Evolutionary conservation across 371 early-diverging fungal genomes (phyloP), one percentile per base, ranked within the genome.

Genomic region (Lichtheimia corymbifera): DNA sequence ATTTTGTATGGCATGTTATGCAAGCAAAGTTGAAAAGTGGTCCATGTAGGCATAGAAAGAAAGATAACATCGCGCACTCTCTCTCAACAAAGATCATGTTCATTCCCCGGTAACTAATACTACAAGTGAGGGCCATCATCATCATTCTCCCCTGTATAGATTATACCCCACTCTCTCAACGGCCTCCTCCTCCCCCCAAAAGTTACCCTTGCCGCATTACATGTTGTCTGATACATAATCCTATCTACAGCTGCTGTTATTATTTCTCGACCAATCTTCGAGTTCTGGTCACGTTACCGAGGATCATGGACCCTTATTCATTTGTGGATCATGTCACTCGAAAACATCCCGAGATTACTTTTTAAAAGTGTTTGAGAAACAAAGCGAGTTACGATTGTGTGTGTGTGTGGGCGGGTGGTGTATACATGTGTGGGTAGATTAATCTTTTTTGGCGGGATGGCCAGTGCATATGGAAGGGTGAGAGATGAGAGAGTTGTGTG

Each of bases 361-460:
- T 5, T 35, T 9, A 35, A 35, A 11, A 35, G 35, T 35, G 35
- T 11, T 35, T 35, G 9, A 35, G 5, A 2, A 35, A 11, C 35
- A 11, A 35, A 11, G 5, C 11, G 22, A 22, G 22, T 22, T 2
- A 2, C 22, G 11, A 11, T 11, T 2, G 35, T 35, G 35, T 35
- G 35, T 9, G 35, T 28, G 7, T 7, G 7, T 5, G 28, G 9
- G 17, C 14, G 30, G n/a, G 12, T 42, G 18, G 11, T 22, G n/a
- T 42, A 20, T 18, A 7, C 45, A n/a, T 42, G 15, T 28, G 17
- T 42, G 22, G 25, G 25, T 13, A 41, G 17, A 41, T 44, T 45
- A 42, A 20, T 25, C 42, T 42, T 28, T 56, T 56, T 56, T 56
- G 57, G 57, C 57, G 57, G 57, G 57, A 41, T 56, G 57, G 57